Evolutionary conservation across 2,329 filamentous ascomycete species (phyloP), one percentile per base, ranked within the genome.

Genomic region (Aspergillus caelatus): DNA sequence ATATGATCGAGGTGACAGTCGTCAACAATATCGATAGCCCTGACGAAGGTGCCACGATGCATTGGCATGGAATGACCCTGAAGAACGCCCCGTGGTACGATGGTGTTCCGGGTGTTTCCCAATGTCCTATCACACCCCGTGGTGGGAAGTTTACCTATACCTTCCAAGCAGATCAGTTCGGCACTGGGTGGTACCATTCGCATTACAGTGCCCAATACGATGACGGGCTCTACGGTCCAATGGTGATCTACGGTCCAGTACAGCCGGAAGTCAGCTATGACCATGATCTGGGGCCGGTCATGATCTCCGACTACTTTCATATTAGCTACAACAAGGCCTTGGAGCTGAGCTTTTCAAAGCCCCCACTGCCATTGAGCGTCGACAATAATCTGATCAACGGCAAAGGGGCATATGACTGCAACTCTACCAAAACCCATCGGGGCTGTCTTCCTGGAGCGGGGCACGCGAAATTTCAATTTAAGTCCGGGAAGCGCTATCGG

Each of bases 221-320:
- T 36, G 34, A 36, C 34, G 34, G 34, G 34, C 34, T 36, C 9
- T 36, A 36, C 34, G 34, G 34, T 16, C 34, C 34, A 36, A 36
- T 36, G 34, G 34, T 36, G 34, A 36, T 36, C 34, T 36, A 36
- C 34, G 34, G 34, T 36, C 34, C 34, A 14, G 34, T 36, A 9
- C 34, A 36, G 34, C 34, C 34, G 12, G 34, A 36, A 36, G 64
- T 59, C 10, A 64, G 70, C 46, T 72, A 71, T n/a, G 67, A 71
- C 57, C 59, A 60, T 19, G 69, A 70, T 72, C 28, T 75, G 34
- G 71, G 71, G 14, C 57, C 66, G n/a, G 4, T 82, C 6, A 73
- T 80, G 26, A 68, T 82, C 26, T 73, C 80, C 46, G 80, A 71
- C 58, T 72, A 68, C 64, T 66, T 61, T 12, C 65, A 71, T 36